Conservation (phyloP, 148 eudicot genomes). For the Silene uniflora region DNA sequence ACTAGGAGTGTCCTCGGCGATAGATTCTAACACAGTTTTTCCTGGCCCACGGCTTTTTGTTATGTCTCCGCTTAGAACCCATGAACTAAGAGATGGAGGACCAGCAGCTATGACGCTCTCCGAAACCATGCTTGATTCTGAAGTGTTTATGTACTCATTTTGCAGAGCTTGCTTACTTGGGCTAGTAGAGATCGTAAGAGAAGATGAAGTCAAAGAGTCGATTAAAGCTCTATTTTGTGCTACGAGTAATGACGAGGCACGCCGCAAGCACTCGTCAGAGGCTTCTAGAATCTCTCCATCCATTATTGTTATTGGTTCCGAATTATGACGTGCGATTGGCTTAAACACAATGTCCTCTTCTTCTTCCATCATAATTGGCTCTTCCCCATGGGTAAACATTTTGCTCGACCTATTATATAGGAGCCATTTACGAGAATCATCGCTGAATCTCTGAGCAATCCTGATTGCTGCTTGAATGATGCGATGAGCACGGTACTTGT, state of each 20-base stretch:
- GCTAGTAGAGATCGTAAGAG: conserved; percentile 13
- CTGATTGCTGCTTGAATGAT: conserved; percentile 51
- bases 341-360: conserved; percentile 91
- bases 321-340: conserved; percentile 71
- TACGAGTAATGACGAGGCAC: conserved; percentile 66
- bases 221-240: conserved; percentile 44
- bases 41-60: conserved; percentile 30
- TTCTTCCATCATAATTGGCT: conserved; percentile 43
- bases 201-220: conserved; percentile 31
- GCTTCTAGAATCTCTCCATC: conserved; percentile 21
- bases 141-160: conserved; percentile 31
- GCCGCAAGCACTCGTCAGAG: conserved; percentile 62
- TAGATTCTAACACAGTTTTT: conserved; percentile 47
- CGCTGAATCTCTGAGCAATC: conserved; percentile 32
- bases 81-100: conserved; percentile 86
- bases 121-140: conserved; percentile 14
- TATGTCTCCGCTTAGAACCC: conserved; percentile 63
- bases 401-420: conserved; percentile 29
- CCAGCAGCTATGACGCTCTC: conserved; percentile 40
- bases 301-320: conserved; percentile 49
- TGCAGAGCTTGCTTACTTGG: conserved; percentile 29
- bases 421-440: conserved; percentile 36
- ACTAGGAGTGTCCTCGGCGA: conserved; percentile 47
- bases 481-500: conserved; percentile 46
- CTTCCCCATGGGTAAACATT: conserved; percentile 29